Base-by-base conservation (phyloP, 495 filamentous ascomycete species). In the Podospora sp. region DNA sequence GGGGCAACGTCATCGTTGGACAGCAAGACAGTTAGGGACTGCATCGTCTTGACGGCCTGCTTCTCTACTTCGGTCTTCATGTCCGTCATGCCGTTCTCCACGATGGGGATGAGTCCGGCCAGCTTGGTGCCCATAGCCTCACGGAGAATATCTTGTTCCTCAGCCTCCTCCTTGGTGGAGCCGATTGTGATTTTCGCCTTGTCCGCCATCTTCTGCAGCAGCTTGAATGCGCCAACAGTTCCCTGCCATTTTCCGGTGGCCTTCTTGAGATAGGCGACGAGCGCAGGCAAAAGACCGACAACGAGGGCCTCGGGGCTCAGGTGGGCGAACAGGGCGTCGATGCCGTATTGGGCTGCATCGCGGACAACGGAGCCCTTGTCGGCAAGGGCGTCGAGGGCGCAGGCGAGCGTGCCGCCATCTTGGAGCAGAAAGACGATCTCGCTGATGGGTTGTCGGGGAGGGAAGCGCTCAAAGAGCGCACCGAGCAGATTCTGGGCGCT, bases 1-100 rank as follows among this genome's bases (percentile, higher is more conserved):
- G 94, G 93, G 40, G 89, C 89, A 35, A 99, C 93, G 78, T 99
- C 95, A 79, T 99, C 95, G 81, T 99, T 99, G 71, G 92, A 93
- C 36, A 99, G 86, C 1, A 99, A 87, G 12, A 91, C 91, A 12
- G 93, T 96, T 50, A 99, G 80, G 27, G 91, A 91, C 66, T 86
- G 91, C 93, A 98, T 97, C 12, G 94, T 91, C 80, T 92, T 91
- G 77, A 89, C 79, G 24, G 96, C 89, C 79, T 94, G 90, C 81
- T 97, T 97, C 71, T 89, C 87, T 57, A 91, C 94, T 68, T 99
- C 95, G 63, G 82, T 72, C 83, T 98, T 99, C 69, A 99, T 82
- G 78, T 99, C 96, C 75, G 96, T 92, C 94, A 99, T 97, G 67
- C 92, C 93, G 56, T 83, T 84, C 81, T 99, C 95, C 33, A 94